These are phyloP conservation scores for Mentha longifolia DNA, from an alignment of 257 asterid genomes.

Conservation along the genomic window DNA sequence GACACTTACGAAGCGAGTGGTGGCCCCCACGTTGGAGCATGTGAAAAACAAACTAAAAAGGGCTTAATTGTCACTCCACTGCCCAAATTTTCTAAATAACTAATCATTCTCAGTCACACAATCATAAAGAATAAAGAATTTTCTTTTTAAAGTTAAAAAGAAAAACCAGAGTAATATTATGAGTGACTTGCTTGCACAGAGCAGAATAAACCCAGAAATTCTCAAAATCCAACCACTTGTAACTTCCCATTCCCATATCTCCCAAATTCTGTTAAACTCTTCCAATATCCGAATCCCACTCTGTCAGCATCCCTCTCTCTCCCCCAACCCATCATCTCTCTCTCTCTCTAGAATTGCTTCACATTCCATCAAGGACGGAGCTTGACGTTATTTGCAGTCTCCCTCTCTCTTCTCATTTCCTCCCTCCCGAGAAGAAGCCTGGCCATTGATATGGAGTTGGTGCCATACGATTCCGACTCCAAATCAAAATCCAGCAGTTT, in stretches of 20 bases:
- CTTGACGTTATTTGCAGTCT: neutral
- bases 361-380: constrained; percentile 10
- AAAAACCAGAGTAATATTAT: neutral
- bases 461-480: constrained; percentile 62
- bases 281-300: neutral
- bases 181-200: neutral
- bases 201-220: constrained; percentile 20
- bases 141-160: neutral
- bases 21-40: constrained; percentile 35
- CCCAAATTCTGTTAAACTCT: constrained; percentile 8
- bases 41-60: constrained; percentile 1
- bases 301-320: constrained; percentile 8
- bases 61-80: constrained; percentile 21
- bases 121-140: neutral
- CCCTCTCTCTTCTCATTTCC: neutral
- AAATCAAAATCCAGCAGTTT: constrained; percentile 52
- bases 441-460: constrained; percentile 52
- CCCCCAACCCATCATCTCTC: neutral
- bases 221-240: neutral
- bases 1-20: constrained; percentile 28
- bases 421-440: neutral
- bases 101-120: constrained; percentile 32
- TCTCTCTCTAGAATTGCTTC: neutral
- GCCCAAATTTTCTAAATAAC: neutral
- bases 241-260: constrained; percentile 10